Evolutionary conservation across 805 yeast genomes (phyloP).

Genomic region (Yamadazyma philogaea): DNA sequence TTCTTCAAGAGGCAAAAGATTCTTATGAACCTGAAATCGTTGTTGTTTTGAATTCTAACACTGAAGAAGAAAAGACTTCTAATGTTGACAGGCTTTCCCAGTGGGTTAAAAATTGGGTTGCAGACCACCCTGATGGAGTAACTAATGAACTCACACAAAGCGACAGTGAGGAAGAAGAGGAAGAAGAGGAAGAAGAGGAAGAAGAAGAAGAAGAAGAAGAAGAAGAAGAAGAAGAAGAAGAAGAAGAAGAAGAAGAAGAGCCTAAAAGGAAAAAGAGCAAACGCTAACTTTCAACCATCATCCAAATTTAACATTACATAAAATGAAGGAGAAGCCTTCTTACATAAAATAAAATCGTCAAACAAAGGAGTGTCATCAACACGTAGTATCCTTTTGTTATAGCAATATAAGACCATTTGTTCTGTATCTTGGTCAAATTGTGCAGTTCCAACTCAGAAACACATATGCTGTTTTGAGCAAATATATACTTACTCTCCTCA

Average conservation of each 20-base stretch:
- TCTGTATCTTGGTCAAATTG: constrained; percentile 56
- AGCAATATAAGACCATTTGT: constrained; percentile 52
- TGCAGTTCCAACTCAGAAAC: constrained; percentile 65
- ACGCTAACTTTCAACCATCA: not conserved
- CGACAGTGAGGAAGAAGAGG: constrained; percentile 15
- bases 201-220: not conserved
- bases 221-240: not conserved
- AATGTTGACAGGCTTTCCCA: constrained; percentile 71
- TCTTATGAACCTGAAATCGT: constrained; percentile 77
- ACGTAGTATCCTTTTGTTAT: constrained; percentile 52
- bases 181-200: constrained; percentile 9
- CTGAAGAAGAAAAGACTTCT: constrained; percentile 72
- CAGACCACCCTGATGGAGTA: constrained; percentile 43
- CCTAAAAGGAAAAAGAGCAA: not conserved
- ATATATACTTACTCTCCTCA: constrained; percentile 63
- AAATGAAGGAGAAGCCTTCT: constrained; percentile 28
- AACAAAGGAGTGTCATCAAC: constrained; percentile 26
- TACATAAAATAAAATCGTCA: constrained; percentile 32
- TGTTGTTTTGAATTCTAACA: constrained; percentile 72
- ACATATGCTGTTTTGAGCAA: constrained; percentile 57
- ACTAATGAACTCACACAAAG: constrained; percentile 23
- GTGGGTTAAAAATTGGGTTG: constrained; percentile 77
- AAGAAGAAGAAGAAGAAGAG: not conserved
- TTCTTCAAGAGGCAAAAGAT: constrained; percentile 82
- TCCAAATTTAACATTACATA: constrained; percentile 3